These are phyloP conservation scores for Gloeopeniophorella convolvens DNA, from an alignment of 768 basidiomycete genomes.

Conservation along the genomic window DNA sequence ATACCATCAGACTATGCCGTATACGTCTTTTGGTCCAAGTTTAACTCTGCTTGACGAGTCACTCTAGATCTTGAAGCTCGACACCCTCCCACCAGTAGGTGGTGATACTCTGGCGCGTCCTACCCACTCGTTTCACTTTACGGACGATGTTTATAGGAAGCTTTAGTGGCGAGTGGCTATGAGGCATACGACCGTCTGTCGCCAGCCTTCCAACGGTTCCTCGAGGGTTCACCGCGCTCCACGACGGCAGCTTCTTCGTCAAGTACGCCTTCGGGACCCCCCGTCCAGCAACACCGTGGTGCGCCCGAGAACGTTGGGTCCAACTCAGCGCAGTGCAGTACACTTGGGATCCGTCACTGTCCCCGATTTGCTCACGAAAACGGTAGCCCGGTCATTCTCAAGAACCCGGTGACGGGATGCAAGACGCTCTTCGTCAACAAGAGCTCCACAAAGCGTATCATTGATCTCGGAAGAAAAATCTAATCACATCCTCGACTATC, in stretches of 20 bases:
- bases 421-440: slow-evolving; percentile 76
- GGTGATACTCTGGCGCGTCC: slow-evolving; percentile 36
- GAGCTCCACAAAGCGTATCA: slow-evolving; percentile 76
- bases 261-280: too few relatives aligned
- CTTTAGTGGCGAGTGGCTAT: slow-evolving; percentile 40
- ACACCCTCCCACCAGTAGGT: slow-evolving; percentile 26
- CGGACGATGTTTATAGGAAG: too few relatives aligned
- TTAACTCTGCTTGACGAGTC: too few relatives aligned
- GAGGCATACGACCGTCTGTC: slow-evolving; percentile 62
- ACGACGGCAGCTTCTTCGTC: slow-evolving; percentile 40
- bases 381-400: slow-evolving; percentile 77
- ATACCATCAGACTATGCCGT: slow-evolving; percentile 56
- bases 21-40: slow-evolving; percentile 3
- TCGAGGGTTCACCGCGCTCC: slow-evolving; percentile 55
- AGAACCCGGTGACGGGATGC: slow-evolving; percentile 80
- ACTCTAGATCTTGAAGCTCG: slow-evolving; percentile 34
- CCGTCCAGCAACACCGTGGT: too few relatives aligned
- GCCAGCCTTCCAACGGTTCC: slow-evolving; percentile 43
- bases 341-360: too few relatives aligned
- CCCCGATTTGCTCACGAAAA: too few relatives aligned
- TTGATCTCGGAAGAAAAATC: slow-evolving; percentile 81
- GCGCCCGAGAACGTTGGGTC: too few relatives aligned
- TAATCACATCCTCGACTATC: slow-evolving; percentile 61
- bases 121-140: neutral
- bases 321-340: too few relatives aligned